Base-by-base conservation (phyloP, 257 asterid genomes). In the Solanum infundibuliforme region DNA sequence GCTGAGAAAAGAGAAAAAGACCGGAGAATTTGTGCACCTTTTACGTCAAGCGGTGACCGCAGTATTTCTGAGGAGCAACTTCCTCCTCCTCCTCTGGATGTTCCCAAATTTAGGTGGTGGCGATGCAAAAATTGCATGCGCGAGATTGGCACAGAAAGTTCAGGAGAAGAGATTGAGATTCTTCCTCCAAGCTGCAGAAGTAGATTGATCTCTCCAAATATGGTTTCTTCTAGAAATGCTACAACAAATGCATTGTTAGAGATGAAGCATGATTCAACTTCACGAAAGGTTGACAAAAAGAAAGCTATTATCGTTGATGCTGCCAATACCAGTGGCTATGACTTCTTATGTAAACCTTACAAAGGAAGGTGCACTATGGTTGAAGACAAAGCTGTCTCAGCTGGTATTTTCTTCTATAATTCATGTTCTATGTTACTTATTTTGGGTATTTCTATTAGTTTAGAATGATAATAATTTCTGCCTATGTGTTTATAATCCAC, bases 101-200 rank as follows among this genome's bases (percentile, higher is more conserved):
- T 90, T 65, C 98, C 98, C n/a, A 92, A 75, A 62, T 93, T 88
- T 91, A 93, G 92, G 83, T 93, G 93, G 94, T 95, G 98, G 98
- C 94, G 92, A 87, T 95, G 95, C 86, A 74, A 90, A 12, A 86
- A 88, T 87, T 93, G 98, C 87, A 41, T 87, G 58, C 86, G 81
- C 12, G 91, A 92, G 35, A 83, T 82, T 66, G 86, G 66, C 72
- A 21, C 87, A 72, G 74, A 52, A 73, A 34, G 34, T 73, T 21
- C 85, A 73, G 74, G 74, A 52, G 83, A 48, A 29, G 88, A 73
- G 8, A 23, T 16, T 73, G 73, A 29, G n/a, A 73, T 48, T 34
- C 74, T 29, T 46, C 32, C 65, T 43, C 25, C 85, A 46, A 81
- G 39, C 39, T 29, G 85, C 68, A 81, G 68, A 81, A 81, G 85